Percentiles rank a stretch among this genome's conserved stretches.
These are phyloP conservation scores for Taiwanofungus camphoratus DNA, from an alignment of 1,284 basidiomycete genomes.

Conservation along the genomic window DNA sequence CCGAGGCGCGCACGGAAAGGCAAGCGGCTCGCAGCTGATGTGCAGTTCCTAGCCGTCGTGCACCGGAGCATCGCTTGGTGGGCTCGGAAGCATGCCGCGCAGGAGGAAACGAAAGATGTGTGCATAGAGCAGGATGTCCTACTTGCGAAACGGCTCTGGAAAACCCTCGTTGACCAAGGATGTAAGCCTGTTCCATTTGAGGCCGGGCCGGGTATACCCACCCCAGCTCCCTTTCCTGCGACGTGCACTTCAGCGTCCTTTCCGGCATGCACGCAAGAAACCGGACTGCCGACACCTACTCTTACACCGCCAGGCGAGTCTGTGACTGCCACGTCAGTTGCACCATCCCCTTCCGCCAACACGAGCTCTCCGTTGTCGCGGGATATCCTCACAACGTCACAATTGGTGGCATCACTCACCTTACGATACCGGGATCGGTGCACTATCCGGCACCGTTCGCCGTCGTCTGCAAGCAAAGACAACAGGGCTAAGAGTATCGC, in stretches of 20 bases:
- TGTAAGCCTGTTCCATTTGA: slow-evolving; percentile 23
- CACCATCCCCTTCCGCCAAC: no score
- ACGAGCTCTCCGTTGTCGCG: slow-evolving; percentile 11
- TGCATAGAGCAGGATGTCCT: slow-evolving; percentile 25
- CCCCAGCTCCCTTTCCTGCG: not conserved
- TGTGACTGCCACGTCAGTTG: slow-evolving; percentile 10
- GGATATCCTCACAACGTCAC: slow-evolving; percentile 25
- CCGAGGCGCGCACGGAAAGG: slow-evolving; percentile 31
- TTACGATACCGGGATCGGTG: slow-evolving; percentile 29
- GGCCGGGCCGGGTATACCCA: not conserved
- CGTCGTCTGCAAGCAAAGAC: not conserved
- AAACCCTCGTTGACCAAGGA: slow-evolving; percentile 27
- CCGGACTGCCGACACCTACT: not conserved
- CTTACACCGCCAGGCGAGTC: slow-evolving; percentile 9
- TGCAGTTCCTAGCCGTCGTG: slow-evolving; percentile 35
- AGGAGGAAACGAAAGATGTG: slow-evolving; percentile 8
- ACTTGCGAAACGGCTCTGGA: slow-evolving; percentile 29
- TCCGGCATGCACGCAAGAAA: not conserved
- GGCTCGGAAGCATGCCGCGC: slow-evolving; percentile 12
- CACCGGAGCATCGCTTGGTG: slow-evolving; percentile 32
- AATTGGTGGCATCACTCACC: slow-evolving; percentile 30
- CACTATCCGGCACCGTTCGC: slow-evolving; percentile 16
- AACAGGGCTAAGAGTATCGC: no score
- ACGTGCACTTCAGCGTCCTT: not conserved
- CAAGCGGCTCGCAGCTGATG: slow-evolving; percentile 31